These are phyloP conservation scores for Tetradesmus obliquus DNA, from an alignment of 139 green algal species.

Conservation along the genomic window DNA sequence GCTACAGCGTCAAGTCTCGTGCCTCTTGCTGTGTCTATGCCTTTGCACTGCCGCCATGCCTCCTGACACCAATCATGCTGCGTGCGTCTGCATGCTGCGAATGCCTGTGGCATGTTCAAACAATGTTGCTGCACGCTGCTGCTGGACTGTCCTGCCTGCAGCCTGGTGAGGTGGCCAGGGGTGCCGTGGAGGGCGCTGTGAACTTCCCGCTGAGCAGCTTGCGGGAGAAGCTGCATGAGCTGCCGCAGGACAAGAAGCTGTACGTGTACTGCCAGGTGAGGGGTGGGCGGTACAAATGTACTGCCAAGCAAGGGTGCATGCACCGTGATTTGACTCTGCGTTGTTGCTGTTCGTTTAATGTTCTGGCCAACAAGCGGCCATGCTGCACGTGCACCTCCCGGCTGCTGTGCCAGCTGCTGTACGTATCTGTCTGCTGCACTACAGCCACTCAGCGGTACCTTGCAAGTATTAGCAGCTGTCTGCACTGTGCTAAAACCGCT, in stretches of 20 bases:
- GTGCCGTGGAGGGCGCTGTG: slow-evolving; percentile 55
- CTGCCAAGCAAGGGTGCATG: not conserved
- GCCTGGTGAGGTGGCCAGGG: slow-evolving; percentile 46
- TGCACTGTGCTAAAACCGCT: too few species aligned
- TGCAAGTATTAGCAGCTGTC: too few species aligned
- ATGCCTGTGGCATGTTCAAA: not conserved
- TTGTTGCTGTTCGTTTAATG: not conserved
- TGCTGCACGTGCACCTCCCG: not conserved
- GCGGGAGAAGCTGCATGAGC: slow-evolving; percentile 51
- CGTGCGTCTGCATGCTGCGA: not conserved
- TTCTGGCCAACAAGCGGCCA: not conserved
- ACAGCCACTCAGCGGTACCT: too few species aligned
- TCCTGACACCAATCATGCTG: too few species aligned
- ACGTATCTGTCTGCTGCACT: too few species aligned
- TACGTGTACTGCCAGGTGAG: slow-evolving; percentile 66
- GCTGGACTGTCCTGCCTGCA: not conserved
- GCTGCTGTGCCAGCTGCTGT: too few species aligned
- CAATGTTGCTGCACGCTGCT: not conserved
- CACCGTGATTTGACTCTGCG: not conserved
- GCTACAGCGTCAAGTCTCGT: not conserved
- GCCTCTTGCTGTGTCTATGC: too few species aligned
- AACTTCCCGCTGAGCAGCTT: slow-evolving; percentile 65
- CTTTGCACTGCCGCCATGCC: too few species aligned
- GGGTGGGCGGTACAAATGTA: not conserved
- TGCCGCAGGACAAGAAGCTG: slow-evolving; percentile 54